Evolutionary conservation across 2,329 filamentous ascomycete genomes (phyloP).

Genomic region (Trichoderma koningiopsis): DNA sequence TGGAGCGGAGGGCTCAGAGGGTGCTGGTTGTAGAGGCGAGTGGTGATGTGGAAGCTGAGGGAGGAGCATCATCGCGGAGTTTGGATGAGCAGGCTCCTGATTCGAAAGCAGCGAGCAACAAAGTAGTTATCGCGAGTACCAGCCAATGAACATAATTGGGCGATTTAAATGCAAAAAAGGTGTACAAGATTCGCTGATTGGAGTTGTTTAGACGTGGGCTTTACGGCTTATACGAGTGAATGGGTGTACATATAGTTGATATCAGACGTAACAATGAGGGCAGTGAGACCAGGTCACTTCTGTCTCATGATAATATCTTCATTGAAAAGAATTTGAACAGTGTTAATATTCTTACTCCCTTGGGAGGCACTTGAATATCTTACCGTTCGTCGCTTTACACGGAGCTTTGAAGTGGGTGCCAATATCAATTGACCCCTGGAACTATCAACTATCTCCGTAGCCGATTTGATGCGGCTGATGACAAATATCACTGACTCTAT

Average conservation of each 20-base stretch:
- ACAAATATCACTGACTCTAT: not conserved
- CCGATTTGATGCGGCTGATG: not conserved
- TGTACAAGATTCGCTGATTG: not conserved
- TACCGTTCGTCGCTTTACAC: not conserved
- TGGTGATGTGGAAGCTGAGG: conserved; percentile 25
- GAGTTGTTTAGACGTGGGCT: not conserved
- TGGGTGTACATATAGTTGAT: no score
- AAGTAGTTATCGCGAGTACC: not conserved
- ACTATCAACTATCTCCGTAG: not conserved
- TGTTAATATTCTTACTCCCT: no score
- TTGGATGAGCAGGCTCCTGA: not conserved
- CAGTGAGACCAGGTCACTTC: not conserved
- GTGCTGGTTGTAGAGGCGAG: conserved; percentile 18
- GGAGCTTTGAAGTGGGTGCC: not conserved
- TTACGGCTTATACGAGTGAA: not conserved
- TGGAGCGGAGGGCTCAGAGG: conserved; percentile 36
- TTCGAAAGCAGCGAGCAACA: not conserved
- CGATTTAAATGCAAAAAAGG: not conserved
- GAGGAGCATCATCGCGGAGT: not conserved
- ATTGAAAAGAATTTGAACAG: no score
- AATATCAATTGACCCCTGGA: not conserved
- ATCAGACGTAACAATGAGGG: not conserved
- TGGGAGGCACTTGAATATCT: no score
- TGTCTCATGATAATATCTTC: not conserved
- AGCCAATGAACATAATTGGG: not conserved